Evolutionary conservation across 2,329 filamentous ascomycete genomes (phyloP).

Genomic region (Penicillium crustosum): DNA sequence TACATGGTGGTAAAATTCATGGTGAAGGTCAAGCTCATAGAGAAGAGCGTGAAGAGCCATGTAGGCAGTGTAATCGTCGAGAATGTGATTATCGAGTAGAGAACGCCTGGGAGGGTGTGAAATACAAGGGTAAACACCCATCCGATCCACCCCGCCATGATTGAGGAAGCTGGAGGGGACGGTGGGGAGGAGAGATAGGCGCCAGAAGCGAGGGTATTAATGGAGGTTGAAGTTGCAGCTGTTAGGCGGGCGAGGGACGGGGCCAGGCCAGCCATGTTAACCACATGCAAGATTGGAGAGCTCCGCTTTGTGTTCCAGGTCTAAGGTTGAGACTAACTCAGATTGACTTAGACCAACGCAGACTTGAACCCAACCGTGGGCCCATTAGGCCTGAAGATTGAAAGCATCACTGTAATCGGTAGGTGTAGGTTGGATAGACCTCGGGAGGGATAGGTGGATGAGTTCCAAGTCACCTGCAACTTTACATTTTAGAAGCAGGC

Average conservation of each 20-base stretch:
- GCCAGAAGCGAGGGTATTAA: slow-evolving; percentile 14
- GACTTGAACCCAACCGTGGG: slow-evolving; percentile 2
- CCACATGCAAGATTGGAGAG: slow-evolving; percentile 8
- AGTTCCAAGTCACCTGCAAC: neutral
- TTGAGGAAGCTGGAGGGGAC: slow-evolving; percentile 33
- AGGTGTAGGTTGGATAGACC: neutral
- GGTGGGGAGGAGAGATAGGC: slow-evolving; percentile 27
- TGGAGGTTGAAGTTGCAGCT: slow-evolving; percentile 17
- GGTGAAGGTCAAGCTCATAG: slow-evolving; percentile 90
- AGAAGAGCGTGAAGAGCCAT: slow-evolving; percentile 85
- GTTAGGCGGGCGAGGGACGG: slow-evolving; percentile 24
- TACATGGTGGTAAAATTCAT: slow-evolving; percentile 98
- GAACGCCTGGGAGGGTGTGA: slow-evolving; percentile 56
- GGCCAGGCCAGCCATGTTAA: slow-evolving; percentile 19
- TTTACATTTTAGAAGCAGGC: neutral
- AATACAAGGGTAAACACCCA: slow-evolving; percentile 52
- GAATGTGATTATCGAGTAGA: slow-evolving; percentile 81
- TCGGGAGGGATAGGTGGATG: neutral
- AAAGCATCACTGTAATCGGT: slow-evolving; percentile 8
- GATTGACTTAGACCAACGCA: slow-evolving; percentile 7
- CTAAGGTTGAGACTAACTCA: slow-evolving; percentile 1
- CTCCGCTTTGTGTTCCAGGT: slow-evolving; percentile 17
- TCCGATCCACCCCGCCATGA: slow-evolving; percentile 48
- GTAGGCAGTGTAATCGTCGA: slow-evolving; percentile 86
- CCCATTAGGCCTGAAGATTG: neutral